Base-by-base conservation (phyloP, 148 eudicot genomes). In the Amaranthus cruentus region DNA sequence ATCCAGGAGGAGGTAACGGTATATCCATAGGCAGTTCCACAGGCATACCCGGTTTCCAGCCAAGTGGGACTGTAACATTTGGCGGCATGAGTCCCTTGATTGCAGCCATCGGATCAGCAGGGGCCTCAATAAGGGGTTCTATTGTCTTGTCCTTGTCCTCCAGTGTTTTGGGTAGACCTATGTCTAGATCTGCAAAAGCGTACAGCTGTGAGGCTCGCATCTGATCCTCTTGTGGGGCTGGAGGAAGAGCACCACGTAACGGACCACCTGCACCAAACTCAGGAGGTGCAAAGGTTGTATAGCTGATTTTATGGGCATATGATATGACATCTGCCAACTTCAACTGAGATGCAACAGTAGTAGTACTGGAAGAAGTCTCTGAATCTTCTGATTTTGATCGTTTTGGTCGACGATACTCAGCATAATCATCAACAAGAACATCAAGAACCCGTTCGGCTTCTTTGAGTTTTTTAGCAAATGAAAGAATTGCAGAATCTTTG, bases 11-110 rank as follows among this genome's bases (percentile, higher is more conserved):
- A 0, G 97, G 96, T 18, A 84, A 60, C 59, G 98, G 93, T 18
- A 91, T n/a, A 86, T 88, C 90, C 59, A 65, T 82, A 0, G 96
- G 97, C 76, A 95, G 82, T 64, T 86, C 92, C 74, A 91, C 93
- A 28, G 97, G 96, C 97, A 91, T 91, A 18, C 98, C 98, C 2
- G 93, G 97, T 78, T 91, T 87, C 98, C 98, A 95, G 38, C 97
- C 97, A 59, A 88, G 78, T 62, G 99, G 98, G 49, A 88, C 81
- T 12, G 84, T 86, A 43, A 93, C 79, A 71, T 84, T 85, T n/a
- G 88, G 87, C 66, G 89, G 90, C 63, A 87, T 44, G 55, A 89
- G 75, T 9, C 85, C 89, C 44, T 80, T 80, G 48, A 82, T 73
- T 9, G 81, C 82, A 21, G 75, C 69, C 77, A 76, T 77, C 47